These are phyloP conservation scores for Mycosphaerelloides madeirae DNA, from an alignment of 2,329 filamentous ascomycete species.

Conservation along the genomic window DNA sequence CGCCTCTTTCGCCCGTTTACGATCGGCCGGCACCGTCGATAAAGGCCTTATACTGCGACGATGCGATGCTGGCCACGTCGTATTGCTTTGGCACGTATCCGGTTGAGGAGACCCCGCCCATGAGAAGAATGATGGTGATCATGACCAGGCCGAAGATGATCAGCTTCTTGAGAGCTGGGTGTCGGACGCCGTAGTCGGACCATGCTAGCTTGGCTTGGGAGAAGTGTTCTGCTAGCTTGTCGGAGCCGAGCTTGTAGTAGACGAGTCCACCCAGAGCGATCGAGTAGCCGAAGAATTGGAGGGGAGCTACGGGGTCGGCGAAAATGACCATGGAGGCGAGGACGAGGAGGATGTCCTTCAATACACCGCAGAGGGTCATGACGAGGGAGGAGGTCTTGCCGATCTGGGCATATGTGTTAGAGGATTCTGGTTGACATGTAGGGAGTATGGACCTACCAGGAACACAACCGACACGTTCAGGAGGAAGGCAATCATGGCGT, in stretches of 20 bases:
- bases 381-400: conserved; percentile 83
- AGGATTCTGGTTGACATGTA: conserved; percentile 1
- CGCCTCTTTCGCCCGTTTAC: too few relatives aligned
- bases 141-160: conserved; percentile 62
- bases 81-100: conserved; percentile 24
- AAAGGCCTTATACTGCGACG: conserved; percentile 11
- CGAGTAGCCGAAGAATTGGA: conserved; percentile 80
- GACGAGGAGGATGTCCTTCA: conserved; percentile 83
- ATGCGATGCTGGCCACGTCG: conserved; percentile 17
- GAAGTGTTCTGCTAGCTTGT: conserved; percentile 76
- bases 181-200: conserved; percentile 77
- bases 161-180: conserved; percentile 73
- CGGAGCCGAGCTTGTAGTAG: conserved; percentile 80
- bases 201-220: conserved; percentile 69
- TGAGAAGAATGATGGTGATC: conserved; percentile 63
- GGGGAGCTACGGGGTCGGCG: conserved; percentile 66
- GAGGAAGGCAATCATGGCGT: conserved; percentile 72
- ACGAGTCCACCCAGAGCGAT: conserved; percentile 74
- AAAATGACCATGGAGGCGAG: conserved; percentile 75
- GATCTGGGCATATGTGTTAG: conserved; percentile 51
- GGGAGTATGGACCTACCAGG: conserved; percentile 55
- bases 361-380: conserved; percentile 79
- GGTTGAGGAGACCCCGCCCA: conserved; percentile 46
- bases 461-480: conserved; percentile 84
- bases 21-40: too few relatives aligned